phyloP scores from a whole-genome alignment of 768 basidiomycete species.

The Amyloporia xantha region DNA sequence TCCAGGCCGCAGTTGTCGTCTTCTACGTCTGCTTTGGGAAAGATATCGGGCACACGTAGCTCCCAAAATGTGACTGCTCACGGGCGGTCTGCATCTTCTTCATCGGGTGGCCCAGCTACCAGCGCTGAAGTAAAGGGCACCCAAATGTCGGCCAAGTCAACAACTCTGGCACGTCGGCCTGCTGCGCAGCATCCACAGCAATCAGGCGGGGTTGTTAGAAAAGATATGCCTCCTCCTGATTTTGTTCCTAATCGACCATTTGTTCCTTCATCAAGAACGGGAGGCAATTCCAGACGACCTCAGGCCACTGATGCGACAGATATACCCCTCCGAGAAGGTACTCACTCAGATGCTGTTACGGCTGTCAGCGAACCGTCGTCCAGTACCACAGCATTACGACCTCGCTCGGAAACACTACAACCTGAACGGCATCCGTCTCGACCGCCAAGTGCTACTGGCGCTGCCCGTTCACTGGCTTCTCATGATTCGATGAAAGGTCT shows the following conservation, averaged over 20 bases:
- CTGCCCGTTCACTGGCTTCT: not conserved
- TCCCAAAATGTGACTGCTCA: constrained; percentile 1
- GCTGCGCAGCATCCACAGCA: not conserved
- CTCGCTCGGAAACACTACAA: not conserved
- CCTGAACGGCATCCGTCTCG: not conserved
- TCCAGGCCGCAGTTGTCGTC: constrained; percentile 4
- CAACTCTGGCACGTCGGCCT: not conserved
- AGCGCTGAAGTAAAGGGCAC: not conserved
- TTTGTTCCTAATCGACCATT: constrained; percentile 9
- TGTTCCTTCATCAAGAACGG: not conserved
- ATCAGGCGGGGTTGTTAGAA: constrained; percentile 1
- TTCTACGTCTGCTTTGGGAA: constrained; percentile 2
- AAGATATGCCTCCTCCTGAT: constrained; percentile 17
- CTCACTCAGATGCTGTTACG: too few relatives aligned
- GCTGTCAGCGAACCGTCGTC: too few relatives aligned
- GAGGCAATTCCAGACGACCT: not conserved
- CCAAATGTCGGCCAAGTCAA: not conserved
- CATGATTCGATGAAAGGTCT: not conserved
- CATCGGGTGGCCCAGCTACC: not conserved
- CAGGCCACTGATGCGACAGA: too few relatives aligned
- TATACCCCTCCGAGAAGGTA: too few relatives aligned
- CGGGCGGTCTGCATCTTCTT: constrained; percentile 9
- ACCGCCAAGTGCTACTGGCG: not conserved
- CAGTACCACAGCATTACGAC: not conserved
- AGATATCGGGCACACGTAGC: not conserved